phyloP scores from a whole-genome alignment of 1,284 basidiomycete genomes.

The Malassezia caprae region DNA sequence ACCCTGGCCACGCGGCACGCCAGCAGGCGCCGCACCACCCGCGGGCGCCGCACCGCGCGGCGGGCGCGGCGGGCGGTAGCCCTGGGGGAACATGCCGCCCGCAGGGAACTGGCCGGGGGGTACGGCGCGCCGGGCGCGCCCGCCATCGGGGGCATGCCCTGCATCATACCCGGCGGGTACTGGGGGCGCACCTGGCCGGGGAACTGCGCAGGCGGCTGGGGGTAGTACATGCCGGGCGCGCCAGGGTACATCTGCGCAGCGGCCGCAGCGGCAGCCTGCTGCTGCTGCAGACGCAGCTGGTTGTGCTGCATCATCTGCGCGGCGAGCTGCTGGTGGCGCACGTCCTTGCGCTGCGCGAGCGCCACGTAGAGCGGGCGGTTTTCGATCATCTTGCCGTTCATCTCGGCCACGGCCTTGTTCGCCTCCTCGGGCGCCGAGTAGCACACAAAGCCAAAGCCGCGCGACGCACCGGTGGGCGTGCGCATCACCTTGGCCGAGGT shows the following conservation, averaged over 20 bases:
- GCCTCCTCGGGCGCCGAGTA: conserved; percentile 98
- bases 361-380: conserved; percentile 98
- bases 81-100: conserved; percentile 42
- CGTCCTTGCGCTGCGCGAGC: conserved; percentile 94
- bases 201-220: conserved; percentile 37
- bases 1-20: conserved; percentile 25
- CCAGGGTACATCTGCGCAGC: conserved; percentile 47
- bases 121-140: conserved; percentile 32
- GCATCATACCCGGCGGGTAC: conserved; percentile 48
- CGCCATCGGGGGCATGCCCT: conserved; percentile 38
- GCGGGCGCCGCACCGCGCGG: conserved; percentile 36
- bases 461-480: conserved; percentile 65
- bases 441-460: conserved; percentile 99
- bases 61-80: conserved; percentile 40
- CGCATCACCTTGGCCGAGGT: conserved; percentile 99
- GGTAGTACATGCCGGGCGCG: conserved; percentile 46
- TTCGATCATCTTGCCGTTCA: conserved; percentile 99
- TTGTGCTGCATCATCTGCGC: conserved; percentile 58
- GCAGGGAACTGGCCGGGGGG: conserved; percentile 41
- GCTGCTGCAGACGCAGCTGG: conserved; percentile 48
- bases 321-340: conserved; percentile 95
- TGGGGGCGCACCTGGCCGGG: conserved; percentile 45
- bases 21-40: neutral
- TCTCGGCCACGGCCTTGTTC: conserved; percentile 97
- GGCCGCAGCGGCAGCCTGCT: conserved; percentile 26